Conservation (phyloP, 1,139 yeast genomes). For the Candida sanyaensis region DNA sequence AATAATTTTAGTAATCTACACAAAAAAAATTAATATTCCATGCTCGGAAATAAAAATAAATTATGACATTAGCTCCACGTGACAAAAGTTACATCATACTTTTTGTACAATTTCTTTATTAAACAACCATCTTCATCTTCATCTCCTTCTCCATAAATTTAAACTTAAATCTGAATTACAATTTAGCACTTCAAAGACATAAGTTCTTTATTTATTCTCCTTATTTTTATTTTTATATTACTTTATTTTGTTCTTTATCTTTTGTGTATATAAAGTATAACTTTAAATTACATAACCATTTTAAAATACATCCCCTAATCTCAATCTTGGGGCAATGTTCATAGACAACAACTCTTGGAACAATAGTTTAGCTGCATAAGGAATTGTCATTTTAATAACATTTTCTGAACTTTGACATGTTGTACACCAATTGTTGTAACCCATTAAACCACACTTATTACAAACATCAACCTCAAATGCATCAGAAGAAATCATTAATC, state of each 20-base stretch:
- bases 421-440: constrained; percentile 96
- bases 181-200: not conserved
- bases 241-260: not conserved
- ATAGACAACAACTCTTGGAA: constrained; percentile 95
- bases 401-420: constrained; percentile 87
- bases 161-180: too few relatives aligned
- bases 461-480: constrained; percentile 97
- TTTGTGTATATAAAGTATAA: constrained; percentile 32
- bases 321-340: constrained; percentile 96
- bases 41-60: not conserved
- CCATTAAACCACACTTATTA: constrained; percentile 96
- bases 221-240: not conserved
- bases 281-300: constrained; percentile 16
- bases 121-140: not conserved
- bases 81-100: not conserved
- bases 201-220: not conserved
- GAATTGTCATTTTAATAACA: constrained; percentile 92
- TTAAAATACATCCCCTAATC: constrained; percentile 80
- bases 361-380: constrained; percentile 93
- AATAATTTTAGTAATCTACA: not conserved
- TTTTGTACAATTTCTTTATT: constrained; percentile 1
- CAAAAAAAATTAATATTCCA: not conserved
- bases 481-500: constrained; percentile 96
- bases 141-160: too few relatives aligned
- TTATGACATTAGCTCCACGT: not conserved